These are phyloP conservation scores for Zelonia costaricensis DNA, from an alignment of 208 protist species.

Conservation along the genomic window DNA sequence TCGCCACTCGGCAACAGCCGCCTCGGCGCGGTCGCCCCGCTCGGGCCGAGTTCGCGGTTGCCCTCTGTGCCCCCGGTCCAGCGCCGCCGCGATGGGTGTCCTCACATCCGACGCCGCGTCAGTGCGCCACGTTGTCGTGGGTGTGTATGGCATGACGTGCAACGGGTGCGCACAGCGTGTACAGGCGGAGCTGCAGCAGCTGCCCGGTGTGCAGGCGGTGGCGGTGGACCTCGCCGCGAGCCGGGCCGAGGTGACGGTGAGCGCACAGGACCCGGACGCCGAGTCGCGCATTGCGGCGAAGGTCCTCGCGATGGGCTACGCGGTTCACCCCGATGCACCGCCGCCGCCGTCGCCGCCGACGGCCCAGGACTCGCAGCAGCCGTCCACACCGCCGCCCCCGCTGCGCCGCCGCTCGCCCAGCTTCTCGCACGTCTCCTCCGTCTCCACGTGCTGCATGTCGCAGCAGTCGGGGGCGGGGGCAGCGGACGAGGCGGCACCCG, in stretches of 20 bases:
- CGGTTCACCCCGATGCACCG: not conserved
- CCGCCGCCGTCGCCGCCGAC: not conserved
- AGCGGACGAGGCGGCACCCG: not conserved
- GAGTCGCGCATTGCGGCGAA: not conserved
- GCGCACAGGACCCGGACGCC: not conserved
- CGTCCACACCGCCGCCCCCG: not conserved
- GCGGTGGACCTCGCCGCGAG: slow-evolving; percentile 41
- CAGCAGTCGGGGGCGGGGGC: not conserved
- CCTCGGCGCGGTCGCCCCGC: no score
- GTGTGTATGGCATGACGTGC: slow-evolving; percentile 76
- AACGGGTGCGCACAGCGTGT: slow-evolving; percentile 51
- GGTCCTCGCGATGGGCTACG: slow-evolving; percentile 26
- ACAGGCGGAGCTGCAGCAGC: slow-evolving; percentile 21
- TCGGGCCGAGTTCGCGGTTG: not conserved
- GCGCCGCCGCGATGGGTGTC: not conserved
- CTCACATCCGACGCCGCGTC: not conserved
- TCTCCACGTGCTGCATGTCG: slow-evolving; percentile 1
- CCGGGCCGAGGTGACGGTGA: slow-evolving; percentile 13
- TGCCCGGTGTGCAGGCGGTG: slow-evolving; percentile 28
- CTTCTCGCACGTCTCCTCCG: not conserved
- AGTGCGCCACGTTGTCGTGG: not conserved
- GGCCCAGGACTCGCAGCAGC: not conserved
- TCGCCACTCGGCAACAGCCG: no score
- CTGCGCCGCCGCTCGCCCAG: slow-evolving; percentile 6
- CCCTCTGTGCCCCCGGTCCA: not conserved